Evolutionary conservation across 768 basidiomycete species (phyloP), one percentile per base, ranked within the genome.

Genomic region (Mycena vitilis): DNA sequence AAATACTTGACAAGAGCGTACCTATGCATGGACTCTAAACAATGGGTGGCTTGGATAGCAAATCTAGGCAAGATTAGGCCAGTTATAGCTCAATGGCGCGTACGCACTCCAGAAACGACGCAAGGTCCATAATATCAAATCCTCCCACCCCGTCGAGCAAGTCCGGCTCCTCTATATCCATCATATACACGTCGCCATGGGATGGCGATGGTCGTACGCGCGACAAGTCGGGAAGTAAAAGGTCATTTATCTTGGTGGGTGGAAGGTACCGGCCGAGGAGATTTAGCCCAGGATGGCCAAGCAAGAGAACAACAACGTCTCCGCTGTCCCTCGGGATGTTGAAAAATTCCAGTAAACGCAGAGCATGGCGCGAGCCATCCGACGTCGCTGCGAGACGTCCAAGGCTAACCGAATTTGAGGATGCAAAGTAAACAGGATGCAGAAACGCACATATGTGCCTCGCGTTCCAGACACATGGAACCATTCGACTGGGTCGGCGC

Each of bases 121-220:
- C 91, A 20, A 93, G 80, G 75, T 93, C 92, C 89, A 93, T 92
- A 58, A 91, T 86, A 73, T 91, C 90, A 57, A 87, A 87, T 10
- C 82, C 83, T 70, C 87, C 89, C 78, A 86, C 81, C 62, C 86
- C 88, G 61, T 88, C 89, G 54, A 80, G 75, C 52, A 81, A 65
- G 56, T 84, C 82, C 4, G 79, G 75, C 59, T 87, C 86, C 63
- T 86, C 84, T 16, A 81, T 77, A 7, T 80, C 84, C 75, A 77
- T 80, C 85, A 88, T 87, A 70, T 83, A 83, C 16, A 83, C 76
- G 69, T 89, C 90, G 10, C 79, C 83, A 69, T 86, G 84, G 0
- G 82, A 80, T 3, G 83, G 75, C 8, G 81, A 68, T 9, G 84
- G 80, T 49, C 84, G 82, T 6, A 78, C 65, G 49, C 83, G 83